Evolutionary conservation across 805 yeast species (phyloP), one percentile per base, ranked within the genome.

Genomic region (Metschnikowia lunata): DNA sequence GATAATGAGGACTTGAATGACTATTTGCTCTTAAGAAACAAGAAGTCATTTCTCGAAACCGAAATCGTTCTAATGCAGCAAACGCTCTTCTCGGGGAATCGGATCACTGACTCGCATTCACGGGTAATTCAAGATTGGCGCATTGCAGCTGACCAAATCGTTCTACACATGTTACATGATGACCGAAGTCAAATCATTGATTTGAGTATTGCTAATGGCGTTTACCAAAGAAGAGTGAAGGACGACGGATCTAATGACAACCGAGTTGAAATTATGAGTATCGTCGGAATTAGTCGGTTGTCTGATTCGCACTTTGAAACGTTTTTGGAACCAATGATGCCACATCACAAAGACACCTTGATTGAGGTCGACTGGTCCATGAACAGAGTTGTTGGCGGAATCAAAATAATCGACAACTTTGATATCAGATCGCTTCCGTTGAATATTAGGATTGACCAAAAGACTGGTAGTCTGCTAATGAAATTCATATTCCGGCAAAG

Each of bases 1-100:
- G 74, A 74, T 43, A 82, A 80, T 47, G 75, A 72, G 32, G 74
- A 72, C 11, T 61, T 67, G 41, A 69, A 69, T 40, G 76, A 78
- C 42, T 60, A 71, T 46, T 58, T 67, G n/a, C 56, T 66, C 33
- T 62, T 73, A 61, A 46, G 59, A 44, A 36, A 52, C 13, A 65
- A 65, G 34, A 54, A 49, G 66, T 71, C 49, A 52, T 69, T 55
- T 44, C 55, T 72, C 11, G 40, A 50, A 27, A 59, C 61, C 11
- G 74, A 70, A 34, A 59, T 71, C 1, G 64, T 59, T 37, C 50
- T 71, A 15, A 52, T 69, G 52, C 60, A 70, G 55, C 64, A 63
- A 36, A 61, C 73, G 0, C 56, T 71, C 8, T 58, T 68, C 23
- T 58, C 67, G 13, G 76, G 75, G 1, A 67, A 67, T 31, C 39